Conservation (phyloP, 805 yeast genomes). For the Yamadazyma phyllophila region DNA sequence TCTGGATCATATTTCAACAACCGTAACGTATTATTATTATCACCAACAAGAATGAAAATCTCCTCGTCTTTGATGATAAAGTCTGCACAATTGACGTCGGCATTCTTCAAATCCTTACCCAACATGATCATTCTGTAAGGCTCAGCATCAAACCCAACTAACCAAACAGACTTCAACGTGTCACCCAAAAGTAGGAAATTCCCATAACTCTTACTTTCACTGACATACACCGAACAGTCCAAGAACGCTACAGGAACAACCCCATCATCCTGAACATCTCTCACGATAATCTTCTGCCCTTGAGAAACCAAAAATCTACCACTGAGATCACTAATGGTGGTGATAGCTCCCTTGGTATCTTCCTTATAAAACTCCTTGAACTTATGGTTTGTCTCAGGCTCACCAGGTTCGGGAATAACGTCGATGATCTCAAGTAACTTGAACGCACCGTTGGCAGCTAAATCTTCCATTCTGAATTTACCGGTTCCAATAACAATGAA, state of each 20-base stretch:
- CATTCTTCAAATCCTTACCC: conserved; percentile 66
- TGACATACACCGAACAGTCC: conserved; percentile 77
- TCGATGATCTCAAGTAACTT: conserved; percentile 72
- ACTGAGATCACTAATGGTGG: conserved; percentile 72
- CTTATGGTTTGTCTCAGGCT: conserved; percentile 79
- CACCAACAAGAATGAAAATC: conserved; percentile 64
- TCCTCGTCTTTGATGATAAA: conserved; percentile 72
- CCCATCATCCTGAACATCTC: conserved; percentile 84
- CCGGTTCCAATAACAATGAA: conserved; percentile 80
- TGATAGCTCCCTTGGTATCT: conserved; percentile 78
- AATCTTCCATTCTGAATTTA: conserved; percentile 71
- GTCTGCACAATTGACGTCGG: conserved; percentile 71
- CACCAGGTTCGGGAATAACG: conserved; percentile 85
- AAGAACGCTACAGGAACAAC: conserved; percentile 92
- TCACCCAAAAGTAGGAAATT: conserved; percentile 83
- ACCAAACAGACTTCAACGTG: conserved; percentile 68
- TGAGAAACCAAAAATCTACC: conserved; percentile 83
- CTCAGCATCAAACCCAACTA: conserved; percentile 90
- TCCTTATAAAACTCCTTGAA: conserved; percentile 72
- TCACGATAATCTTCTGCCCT: conserved; percentile 76
- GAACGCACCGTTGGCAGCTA: conserved; percentile 75
- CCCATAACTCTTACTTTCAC: conserved; percentile 80
- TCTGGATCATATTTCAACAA: conserved; percentile 88
- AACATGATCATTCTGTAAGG: conserved; percentile 82
- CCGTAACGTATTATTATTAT: conserved; percentile 64